These are phyloP conservation scores for Rhizopogon roseolus DNA, from an alignment of 768 basidiomycete species.

Conservation along the genomic window DNA sequence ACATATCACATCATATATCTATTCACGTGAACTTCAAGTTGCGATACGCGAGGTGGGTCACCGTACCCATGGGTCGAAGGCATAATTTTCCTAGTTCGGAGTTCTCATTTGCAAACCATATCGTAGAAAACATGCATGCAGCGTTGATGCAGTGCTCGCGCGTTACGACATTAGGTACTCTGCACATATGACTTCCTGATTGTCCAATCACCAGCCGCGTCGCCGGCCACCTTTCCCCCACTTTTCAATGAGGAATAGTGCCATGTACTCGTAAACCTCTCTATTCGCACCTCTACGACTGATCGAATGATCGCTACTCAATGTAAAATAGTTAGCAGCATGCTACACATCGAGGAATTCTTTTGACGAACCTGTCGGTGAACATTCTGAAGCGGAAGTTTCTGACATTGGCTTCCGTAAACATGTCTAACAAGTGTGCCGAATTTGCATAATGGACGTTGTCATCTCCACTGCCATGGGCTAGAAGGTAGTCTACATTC, in stretches of 20 bases:
- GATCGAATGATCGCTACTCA: slow-evolving; percentile 75
- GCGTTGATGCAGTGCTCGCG: no score
- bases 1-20: neutral
- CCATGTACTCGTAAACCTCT: slow-evolving; percentile 87
- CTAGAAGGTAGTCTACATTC: slow-evolving; percentile 75
- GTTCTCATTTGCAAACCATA: no score
- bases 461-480: slow-evolving; percentile 94
- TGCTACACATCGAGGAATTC: neutral
- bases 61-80: no score
- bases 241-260: slow-evolving; percentile 79
- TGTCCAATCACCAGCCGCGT: slow-evolving; percentile 46
- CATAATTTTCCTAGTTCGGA: no score
- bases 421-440: slow-evolving; percentile 89
- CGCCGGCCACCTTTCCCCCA: slow-evolving; percentile 83
- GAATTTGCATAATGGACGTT: slow-evolving; percentile 95
- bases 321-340: slow-evolving; percentile 5
- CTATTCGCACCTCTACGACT: slow-evolving; percentile 66
- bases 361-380: slow-evolving; percentile 73
- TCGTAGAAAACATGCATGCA: neutral
- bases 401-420: slow-evolving; percentile 71
- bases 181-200: neutral
- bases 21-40: no score
- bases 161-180: neutral
- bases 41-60: no score
- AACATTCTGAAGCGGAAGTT: slow-evolving; percentile 92